Conservation (phyloP, 805 yeast genomes). For the Saccharomycopsis sp. region DNA sequence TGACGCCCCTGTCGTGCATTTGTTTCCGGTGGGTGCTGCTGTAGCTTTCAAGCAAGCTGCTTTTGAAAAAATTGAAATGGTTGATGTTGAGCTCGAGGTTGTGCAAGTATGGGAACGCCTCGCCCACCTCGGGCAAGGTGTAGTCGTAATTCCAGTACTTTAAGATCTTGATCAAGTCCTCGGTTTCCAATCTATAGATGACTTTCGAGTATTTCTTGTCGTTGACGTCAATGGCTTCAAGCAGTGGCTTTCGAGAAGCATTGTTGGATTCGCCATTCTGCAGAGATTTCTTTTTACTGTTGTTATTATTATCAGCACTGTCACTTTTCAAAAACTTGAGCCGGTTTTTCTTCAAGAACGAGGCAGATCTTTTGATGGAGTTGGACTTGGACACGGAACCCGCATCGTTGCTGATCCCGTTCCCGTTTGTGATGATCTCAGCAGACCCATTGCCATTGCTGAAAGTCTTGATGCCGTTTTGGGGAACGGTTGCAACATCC, state of each 20-base stretch:
- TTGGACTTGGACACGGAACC: not conserved
- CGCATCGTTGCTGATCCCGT: not conserved
- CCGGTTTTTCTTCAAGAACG: slow-evolving; percentile 14
- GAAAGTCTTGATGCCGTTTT: no score
- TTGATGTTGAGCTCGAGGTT: slow-evolving; percentile 18
- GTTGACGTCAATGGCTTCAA: slow-evolving; percentile 3
- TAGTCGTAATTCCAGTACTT: slow-evolving; percentile 21
- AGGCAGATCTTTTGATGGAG: slow-evolving; percentile 12
- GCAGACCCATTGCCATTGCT: no score
- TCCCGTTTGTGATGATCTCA: not conserved
- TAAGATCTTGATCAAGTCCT: slow-evolving; percentile 18
- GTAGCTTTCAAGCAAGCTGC: no score
- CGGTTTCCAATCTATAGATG: slow-evolving; percentile 18
- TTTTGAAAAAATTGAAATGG: slow-evolving; percentile 17
- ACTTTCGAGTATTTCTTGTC: slow-evolving; percentile 10
- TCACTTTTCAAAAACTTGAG: slow-evolving; percentile 8
- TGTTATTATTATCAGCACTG: not conserved
- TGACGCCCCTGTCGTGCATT: no score
- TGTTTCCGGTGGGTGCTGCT: no score
- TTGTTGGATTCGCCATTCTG: not conserved
- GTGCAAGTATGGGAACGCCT: slow-evolving; percentile 20
- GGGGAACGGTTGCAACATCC: not conserved
- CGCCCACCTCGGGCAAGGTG: slow-evolving; percentile 14
- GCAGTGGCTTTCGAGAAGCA: not conserved
- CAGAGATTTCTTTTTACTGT: not conserved